Evolutionary conservation across 176 grass and related monocot genomes (phyloP).

Genomic region (Pontederia crassipes): DNA sequence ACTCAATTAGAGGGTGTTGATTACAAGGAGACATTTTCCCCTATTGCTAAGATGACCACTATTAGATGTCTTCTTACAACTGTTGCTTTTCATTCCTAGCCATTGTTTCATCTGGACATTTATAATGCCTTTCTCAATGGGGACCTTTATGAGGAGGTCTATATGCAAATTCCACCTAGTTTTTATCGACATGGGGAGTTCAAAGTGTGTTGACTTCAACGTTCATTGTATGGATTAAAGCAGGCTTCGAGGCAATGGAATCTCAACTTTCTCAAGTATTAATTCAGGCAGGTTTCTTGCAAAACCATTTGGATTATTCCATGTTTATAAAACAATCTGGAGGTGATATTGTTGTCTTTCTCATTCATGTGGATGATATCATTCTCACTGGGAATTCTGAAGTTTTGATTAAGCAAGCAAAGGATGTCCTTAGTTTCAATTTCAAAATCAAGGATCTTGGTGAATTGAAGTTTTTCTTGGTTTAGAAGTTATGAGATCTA

Average conservation of each 20-base stretch:
- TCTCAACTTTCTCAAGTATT: no score
- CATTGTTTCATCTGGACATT: neutral
- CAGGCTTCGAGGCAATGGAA: neutral
- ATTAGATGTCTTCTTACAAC: neutral
- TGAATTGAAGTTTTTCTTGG: no score
- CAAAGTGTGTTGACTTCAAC: neutral
- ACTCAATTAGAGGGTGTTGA: neutral
- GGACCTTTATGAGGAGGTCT: neutral
- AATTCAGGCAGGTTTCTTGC: no score
- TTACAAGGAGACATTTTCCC: neutral
- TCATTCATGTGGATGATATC: no score
- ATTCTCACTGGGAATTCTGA: no score
- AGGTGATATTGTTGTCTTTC: no score
- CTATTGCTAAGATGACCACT: neutral
- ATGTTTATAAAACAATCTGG: no score
- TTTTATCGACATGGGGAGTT: neutral
- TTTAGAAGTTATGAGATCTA: no score
- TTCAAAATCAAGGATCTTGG: no score
- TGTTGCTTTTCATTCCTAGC: neutral
- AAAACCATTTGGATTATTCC: no score
- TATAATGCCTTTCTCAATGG: neutral
- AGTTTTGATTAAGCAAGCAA: no score
- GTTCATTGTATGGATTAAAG: neutral
- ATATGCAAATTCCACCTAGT: neutral
- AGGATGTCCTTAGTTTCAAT: no score